Evolutionary conservation across 768 basidiomycete species (phyloP).

Genomic region (Butyriboletus loyo): DNA sequence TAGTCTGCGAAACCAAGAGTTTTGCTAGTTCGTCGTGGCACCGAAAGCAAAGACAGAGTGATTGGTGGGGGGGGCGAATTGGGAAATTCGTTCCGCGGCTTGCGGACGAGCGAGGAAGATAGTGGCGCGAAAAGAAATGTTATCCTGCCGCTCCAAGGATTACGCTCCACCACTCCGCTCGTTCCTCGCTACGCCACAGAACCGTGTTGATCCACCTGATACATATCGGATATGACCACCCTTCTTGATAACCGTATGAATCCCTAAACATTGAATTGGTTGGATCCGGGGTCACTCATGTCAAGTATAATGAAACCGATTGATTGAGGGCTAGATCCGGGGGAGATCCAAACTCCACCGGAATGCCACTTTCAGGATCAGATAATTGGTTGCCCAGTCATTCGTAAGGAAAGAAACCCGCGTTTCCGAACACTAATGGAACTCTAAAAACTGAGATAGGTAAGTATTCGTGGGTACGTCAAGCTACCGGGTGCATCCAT

Average conservation of each 20-base stretch:
- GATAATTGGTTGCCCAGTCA: not conserved
- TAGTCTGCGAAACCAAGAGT: not conserved
- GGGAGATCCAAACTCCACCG: not conserved
- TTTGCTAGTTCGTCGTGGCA: not conserved
- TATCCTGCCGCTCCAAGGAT: not conserved
- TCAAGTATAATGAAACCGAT: slow-evolving; percentile 2
- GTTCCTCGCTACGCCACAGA: slow-evolving; percentile 23
- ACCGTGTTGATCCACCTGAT: slow-evolving; percentile 10
- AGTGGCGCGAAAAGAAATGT: not conserved
- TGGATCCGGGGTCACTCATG: not conserved
- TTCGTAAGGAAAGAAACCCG: not conserved
- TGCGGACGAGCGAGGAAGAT: not conserved
- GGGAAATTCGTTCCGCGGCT: not conserved
- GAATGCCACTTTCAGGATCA: slow-evolving; percentile 1
- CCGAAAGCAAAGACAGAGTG: not conserved
- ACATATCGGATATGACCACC: not conserved
- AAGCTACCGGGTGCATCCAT: not conserved
- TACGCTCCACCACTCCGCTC: not conserved
- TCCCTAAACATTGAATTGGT: not conserved
- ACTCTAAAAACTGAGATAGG: slow-evolving; percentile 7
- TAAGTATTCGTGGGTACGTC: not conserved
- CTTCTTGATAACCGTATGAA: slow-evolving; percentile 1
- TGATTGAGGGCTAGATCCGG: not conserved
- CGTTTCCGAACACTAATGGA: slow-evolving; percentile 1
- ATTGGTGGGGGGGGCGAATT: not conserved